Base-by-base conservation (phyloP, 2,329 filamentous ascomycete genomes). In the Ophiostoma sp. region DNA sequence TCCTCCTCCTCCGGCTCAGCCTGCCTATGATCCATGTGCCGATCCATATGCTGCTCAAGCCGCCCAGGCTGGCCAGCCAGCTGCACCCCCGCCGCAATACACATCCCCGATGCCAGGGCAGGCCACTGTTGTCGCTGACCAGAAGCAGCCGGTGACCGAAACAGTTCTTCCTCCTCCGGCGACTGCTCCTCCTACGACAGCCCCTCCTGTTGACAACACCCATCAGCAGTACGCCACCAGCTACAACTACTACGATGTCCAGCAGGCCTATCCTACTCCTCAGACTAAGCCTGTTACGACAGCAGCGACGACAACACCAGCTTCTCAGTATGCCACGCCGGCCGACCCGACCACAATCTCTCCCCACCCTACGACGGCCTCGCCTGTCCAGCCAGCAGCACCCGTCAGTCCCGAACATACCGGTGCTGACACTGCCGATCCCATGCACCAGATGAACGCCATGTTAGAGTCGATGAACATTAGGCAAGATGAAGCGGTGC, bases 391-490 rank as follows among this genome's bases (percentile, higher is more conserved):
- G 33, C 9, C 36, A 8, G 15, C 48, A 6, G 39, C 4, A 0
- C 42, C 50, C 7, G 36, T 17, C 25, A 70, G 36, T 6, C 39
- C 69, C 17, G n/a, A 48, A 3, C 22, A 31, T 2, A 36, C 25
- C 5, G 42, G 25, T 3, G 69, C 19, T 2, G 33, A 17, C n/a
- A n/a, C n/a, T n/a, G n/a, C n/a, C 3, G 70, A 71, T 3, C 28
- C n/a, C 5, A 22, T 71, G 39, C 57, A 64, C 19, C 57, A 64
- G 42, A 45, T 71, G 31, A 45, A 71, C 12, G 8, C 6, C 31
- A 66, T 71, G 70, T 42, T 71, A n/a, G 31, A 71, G 59, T 39
- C 19, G 5, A 64, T 71, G 59, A 42, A 63, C 11, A 71, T 71
- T 39, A 28, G 11, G 6, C 4, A 28, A 28, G 57, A 9, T 15